A percentile compares a stretch with the other conserved stretches of the same genome.
phyloP scores from a whole-genome alignment of 78 protist species.

The Acrasis kona region DNA sequence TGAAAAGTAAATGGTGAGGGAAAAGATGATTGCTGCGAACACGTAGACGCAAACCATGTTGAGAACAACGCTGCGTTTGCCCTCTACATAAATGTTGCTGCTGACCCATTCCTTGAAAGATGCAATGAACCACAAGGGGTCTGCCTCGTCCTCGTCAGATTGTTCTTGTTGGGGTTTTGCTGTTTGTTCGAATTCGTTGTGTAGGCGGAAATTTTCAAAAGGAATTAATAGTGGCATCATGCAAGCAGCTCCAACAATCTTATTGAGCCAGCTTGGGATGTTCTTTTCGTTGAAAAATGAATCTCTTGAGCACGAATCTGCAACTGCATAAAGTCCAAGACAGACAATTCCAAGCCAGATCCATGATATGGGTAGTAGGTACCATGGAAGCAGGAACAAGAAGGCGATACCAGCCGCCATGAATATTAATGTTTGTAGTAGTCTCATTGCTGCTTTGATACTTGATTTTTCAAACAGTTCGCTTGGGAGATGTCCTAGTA shows the following conservation, averaged over 20 bases:
- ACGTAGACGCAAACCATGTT: neutral
- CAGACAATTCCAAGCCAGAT: neutral
- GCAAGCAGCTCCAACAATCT: neutral
- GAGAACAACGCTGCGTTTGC: neutral
- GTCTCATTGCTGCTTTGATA: too few species aligned
- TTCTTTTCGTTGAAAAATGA: neutral
- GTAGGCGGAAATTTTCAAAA: too few species aligned
- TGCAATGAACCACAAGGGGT: neutral
- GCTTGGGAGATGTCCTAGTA: too few species aligned
- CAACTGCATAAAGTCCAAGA: neutral
- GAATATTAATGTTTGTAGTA: too few species aligned
- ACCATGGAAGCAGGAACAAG: neutral
- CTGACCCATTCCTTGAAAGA: neutral
- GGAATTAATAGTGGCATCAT: neutral
- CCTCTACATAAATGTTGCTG: neutral
- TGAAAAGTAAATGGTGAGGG: neutral
- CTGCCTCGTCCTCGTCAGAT: neutral
- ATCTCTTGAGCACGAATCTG: neutral
- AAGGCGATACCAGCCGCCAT: neutral
- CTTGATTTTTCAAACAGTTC: too few species aligned
- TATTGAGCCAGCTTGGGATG: too few species aligned
- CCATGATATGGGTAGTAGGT: neutral
- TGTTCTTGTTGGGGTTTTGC: neutral
- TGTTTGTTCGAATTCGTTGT: too few species aligned
- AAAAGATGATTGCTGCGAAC: neutral